Conservation (phyloP, 306 rosid species). For the Rosa rugosa region DNA sequence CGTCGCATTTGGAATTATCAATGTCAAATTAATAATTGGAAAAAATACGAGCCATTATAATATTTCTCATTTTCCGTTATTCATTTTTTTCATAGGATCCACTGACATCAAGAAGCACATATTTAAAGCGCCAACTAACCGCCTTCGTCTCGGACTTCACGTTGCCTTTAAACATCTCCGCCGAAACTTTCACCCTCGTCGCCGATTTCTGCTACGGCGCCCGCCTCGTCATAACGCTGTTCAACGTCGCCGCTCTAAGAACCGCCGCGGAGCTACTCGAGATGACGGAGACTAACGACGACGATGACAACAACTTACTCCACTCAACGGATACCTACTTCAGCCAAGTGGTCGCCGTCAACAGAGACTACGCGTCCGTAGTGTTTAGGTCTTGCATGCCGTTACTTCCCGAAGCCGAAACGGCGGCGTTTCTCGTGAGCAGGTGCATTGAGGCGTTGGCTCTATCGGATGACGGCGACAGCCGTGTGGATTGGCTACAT, state of each 20-base stretch:
- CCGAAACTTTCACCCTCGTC: conserved; percentile 53
- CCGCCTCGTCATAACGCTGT: conserved; percentile 47
- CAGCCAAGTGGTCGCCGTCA: conserved; percentile 41
- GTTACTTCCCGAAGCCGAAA: conserved; percentile 88
- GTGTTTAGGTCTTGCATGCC: conserved; percentile 68
- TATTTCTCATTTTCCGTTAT: not conserved
- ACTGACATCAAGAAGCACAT: conserved; percentile 54
- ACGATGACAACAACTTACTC: conserved; percentile 43
- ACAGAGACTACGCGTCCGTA: conserved; percentile 45
- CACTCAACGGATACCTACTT: conserved; percentile 54
- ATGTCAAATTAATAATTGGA: not conserved
- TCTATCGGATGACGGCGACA: conserved; percentile 28
- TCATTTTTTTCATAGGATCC: conserved; percentile 50
- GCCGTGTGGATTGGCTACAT: conserved; percentile 31
- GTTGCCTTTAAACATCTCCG: conserved; percentile 69
- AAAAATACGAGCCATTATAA: not conserved
- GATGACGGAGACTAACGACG: conserved; percentile 46
- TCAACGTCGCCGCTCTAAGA: conserved; percentile 65
- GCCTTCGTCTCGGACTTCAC: conserved; percentile 41
- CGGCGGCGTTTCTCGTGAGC: conserved; percentile 59
- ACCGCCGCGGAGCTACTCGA: conserved; percentile 76
- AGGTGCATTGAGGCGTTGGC: conserved; percentile 63
- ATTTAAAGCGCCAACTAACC: conserved; percentile 63
- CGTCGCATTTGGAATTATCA: not conserved
- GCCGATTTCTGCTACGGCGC: conserved; percentile 76